phyloP scores from a whole-genome alignment of 106 monocot species.

The Agapanthus africanus region DNA sequence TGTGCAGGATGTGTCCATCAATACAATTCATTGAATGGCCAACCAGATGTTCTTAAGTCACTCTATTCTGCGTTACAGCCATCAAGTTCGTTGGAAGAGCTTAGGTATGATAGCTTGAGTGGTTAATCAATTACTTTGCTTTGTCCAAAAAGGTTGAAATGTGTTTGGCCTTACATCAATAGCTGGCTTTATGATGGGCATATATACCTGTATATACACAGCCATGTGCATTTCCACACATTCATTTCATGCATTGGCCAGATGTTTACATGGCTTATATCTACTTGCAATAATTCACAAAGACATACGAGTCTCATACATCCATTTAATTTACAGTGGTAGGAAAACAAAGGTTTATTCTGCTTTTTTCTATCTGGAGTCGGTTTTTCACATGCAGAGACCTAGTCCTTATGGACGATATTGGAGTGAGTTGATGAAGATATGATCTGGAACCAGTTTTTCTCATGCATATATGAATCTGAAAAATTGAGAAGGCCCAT shows the following conservation, averaged over 20 bases:
- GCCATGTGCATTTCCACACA: background rate
- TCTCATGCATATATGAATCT: background rate
- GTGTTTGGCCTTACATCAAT: background rate
- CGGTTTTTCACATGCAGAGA: background rate
- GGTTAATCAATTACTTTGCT: background rate
- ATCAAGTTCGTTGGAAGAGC: constrained; percentile 70
- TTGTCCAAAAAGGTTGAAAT: background rate
- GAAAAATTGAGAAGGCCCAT: background rate
- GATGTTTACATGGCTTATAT: background rate
- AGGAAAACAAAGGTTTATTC: background rate
- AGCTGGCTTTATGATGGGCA: background rate
- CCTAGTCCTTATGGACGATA: background rate
- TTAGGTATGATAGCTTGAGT: constrained; percentile 38
- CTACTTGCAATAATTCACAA: too few species aligned
- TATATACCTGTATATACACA: background rate
- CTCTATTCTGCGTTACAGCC: constrained; percentile 87
- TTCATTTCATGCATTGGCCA: background rate
- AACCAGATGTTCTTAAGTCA: constrained; percentile 85
- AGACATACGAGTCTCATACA: background rate
- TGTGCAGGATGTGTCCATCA: constrained; percentile 76
- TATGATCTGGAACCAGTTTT: too few species aligned
- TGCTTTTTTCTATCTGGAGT: background rate
- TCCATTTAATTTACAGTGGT: background rate
- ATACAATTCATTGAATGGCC: constrained; percentile 85
- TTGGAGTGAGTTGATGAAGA: background rate